These are phyloP conservation scores for Wickerhamiella musiphila DNA, from an alignment of 805 yeast species.

Conservation along the genomic window DNA sequence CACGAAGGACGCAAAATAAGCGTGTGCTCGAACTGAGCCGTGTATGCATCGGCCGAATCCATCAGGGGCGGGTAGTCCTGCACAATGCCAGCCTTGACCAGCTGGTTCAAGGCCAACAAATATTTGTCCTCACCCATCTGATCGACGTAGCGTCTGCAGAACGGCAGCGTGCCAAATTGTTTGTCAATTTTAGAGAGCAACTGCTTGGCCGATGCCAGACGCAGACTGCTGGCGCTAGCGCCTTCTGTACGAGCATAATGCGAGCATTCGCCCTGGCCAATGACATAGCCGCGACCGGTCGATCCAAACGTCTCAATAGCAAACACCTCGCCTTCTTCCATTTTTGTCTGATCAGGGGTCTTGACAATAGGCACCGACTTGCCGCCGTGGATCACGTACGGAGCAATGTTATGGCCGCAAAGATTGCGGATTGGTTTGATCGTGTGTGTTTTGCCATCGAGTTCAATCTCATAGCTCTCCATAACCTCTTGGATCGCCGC, in stretches of 20 bases:
- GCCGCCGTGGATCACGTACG: constrained; percentile 78
- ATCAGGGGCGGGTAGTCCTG: constrained; percentile 87
- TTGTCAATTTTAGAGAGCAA: constrained; percentile 53
- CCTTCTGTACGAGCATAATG: constrained; percentile 63
- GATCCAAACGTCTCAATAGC: constrained; percentile 98
- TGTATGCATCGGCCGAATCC: constrained; percentile 69
- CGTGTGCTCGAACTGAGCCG: constrained; percentile 96
- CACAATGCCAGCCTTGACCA: constrained; percentile 75
- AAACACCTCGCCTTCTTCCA: constrained; percentile 97
- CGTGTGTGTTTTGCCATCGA: constrained; percentile 70
- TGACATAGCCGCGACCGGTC: constrained; percentile 86
- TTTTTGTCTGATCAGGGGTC: constrained; percentile 83
- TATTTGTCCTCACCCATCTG: constrained; percentile 85
- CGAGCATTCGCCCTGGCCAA: constrained; percentile 78
- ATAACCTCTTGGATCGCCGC: constrained; percentile 91
- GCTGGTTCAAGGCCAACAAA: constrained; percentile 63
- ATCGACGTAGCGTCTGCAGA: constrained; percentile 90
- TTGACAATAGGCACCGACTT: constrained; percentile 93
- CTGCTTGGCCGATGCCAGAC: constrained; percentile 49
- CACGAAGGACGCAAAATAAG: constrained; percentile 73
- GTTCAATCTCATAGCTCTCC: constrained; percentile 90
- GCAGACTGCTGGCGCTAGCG: constrained; percentile 31
- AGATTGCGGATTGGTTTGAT: constrained; percentile 81
- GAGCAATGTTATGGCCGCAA: constrained; percentile 85
- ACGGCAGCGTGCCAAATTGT: constrained; percentile 87